These are phyloP conservation scores for Musa beccarii DNA, from an alignment of 176 grass and related monocot species.

Conservation along the genomic window DNA sequence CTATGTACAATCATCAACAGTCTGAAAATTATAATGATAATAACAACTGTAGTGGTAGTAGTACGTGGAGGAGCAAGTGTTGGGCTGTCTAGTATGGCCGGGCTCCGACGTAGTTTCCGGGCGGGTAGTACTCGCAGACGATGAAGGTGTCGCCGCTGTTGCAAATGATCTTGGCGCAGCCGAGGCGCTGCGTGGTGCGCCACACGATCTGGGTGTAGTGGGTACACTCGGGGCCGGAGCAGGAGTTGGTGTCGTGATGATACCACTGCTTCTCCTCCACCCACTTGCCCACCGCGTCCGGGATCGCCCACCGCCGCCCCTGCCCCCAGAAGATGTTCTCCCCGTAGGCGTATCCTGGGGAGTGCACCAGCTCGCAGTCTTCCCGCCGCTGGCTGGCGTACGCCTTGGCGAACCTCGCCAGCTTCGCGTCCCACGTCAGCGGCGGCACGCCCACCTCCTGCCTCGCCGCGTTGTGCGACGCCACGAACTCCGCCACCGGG, in stretches of 20 bases:
- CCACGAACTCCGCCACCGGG: constrained; percentile 11
- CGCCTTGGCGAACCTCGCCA: constrained; percentile 23
- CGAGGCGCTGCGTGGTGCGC: constrained; percentile 31
- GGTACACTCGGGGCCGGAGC: constrained; percentile 22
- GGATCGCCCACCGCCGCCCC: constrained; percentile 26
- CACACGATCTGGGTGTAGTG: constrained; percentile 37
- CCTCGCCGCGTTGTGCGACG: constrained; percentile 37
- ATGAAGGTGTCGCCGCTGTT: constrained; percentile 34
- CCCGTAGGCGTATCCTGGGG: constrained; percentile 48
- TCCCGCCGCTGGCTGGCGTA: constrained; percentile 31
- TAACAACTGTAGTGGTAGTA: too few relatives aligned
- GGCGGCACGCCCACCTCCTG: constrained; percentile 29
- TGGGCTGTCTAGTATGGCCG: constrained; percentile 26
- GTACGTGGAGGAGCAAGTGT: too few relatives aligned
- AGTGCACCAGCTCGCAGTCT: constrained; percentile 38
- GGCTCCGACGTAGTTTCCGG: constrained; percentile 40
- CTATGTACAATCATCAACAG: not conserved
- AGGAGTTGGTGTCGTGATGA: constrained; percentile 21
- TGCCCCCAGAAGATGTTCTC: constrained; percentile 46
- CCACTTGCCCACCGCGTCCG: constrained; percentile 30
- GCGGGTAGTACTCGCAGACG: constrained; percentile 63
- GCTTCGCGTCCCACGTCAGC: constrained; percentile 28
- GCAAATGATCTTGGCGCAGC: constrained; percentile 41
- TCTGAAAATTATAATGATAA: not conserved
- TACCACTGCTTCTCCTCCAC: constrained; percentile 25